Percentiles rank a stretch among this genome's conserved stretches.
Conservation (phyloP, 768 basidiomycete species). For the Hygrophoropsis aurantiaca region DNA sequence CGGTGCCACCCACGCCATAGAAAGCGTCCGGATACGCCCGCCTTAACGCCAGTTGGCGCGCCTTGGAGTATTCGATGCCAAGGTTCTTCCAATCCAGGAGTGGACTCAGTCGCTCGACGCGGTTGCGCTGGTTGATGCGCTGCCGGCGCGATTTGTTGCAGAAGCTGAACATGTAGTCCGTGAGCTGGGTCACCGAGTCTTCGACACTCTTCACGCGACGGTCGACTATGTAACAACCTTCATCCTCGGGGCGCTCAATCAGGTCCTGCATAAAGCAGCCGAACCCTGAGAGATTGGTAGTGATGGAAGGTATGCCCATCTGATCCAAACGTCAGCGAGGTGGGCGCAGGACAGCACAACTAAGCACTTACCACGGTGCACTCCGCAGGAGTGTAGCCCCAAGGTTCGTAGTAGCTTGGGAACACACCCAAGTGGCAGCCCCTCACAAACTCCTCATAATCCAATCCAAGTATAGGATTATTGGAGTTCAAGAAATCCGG, state of each 20-base stretch:
- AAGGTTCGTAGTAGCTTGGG: slow-evolving; percentile 96
- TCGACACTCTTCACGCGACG: slow-evolving; percentile 87
- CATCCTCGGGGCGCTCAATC: slow-evolving; percentile 91
- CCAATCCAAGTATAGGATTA: slow-evolving; percentile 94
- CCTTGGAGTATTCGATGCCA: slow-evolving; percentile 96
- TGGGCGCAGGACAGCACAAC: not conserved
- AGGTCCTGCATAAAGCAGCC: slow-evolving; percentile 99
- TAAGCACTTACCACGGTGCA: slow-evolving; percentile 85
- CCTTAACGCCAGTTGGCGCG: slow-evolving; percentile 85
- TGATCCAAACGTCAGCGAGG: slow-evolving; percentile 26
- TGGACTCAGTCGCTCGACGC: slow-evolving; percentile 91
- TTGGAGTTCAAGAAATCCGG: slow-evolving; percentile 98
- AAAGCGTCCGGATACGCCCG: slow-evolving; percentile 96
- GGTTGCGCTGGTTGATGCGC: slow-evolving; percentile 97
- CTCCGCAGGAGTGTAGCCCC: slow-evolving; percentile 97
- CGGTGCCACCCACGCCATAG: slow-evolving; percentile 54
- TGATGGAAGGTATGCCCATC: slow-evolving; percentile 98
- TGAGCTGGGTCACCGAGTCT: slow-evolving; percentile 85
- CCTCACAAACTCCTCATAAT: slow-evolving; percentile 98
- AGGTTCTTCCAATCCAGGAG: slow-evolving; percentile 98
- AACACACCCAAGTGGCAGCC: slow-evolving; percentile 99
- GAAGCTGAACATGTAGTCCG: slow-evolving; percentile 74
- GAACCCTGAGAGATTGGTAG: slow-evolving; percentile 97
- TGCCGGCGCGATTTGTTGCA: slow-evolving; percentile 86
- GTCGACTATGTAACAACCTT: slow-evolving; percentile 97